Evolutionary conservation across 768 basidiomycete species (phyloP).

Genomic region (Cyathus striatus): DNA sequence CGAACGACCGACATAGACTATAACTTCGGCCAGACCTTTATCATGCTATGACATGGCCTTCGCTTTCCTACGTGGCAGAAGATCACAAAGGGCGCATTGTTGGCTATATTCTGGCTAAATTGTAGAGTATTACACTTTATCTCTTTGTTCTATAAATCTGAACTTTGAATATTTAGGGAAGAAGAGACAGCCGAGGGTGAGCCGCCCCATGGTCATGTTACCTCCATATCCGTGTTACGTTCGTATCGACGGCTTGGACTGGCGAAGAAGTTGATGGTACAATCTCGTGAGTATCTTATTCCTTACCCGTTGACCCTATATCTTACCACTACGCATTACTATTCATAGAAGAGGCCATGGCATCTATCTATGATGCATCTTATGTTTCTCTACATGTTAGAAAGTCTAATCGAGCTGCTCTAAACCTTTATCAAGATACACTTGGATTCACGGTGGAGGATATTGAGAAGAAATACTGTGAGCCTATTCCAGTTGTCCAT

Average conservation of each 20-base stretch:
- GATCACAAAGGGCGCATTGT: slow-evolving; percentile 89
- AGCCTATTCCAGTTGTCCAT: slow-evolving; percentile 13
- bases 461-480: slow-evolving; percentile 92
- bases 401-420: slow-evolving; percentile 91
- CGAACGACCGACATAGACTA: slow-evolving; percentile 3
- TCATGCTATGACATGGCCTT: slow-evolving; percentile 93
- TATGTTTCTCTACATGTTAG: slow-evolving; percentile 91
- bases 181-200: slow-evolving; percentile 57
- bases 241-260: slow-evolving; percentile 88
- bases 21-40: slow-evolving; percentile 65
- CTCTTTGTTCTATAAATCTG: neutral
- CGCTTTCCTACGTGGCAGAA: slow-evolving; percentile 90
- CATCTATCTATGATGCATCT: slow-evolving; percentile 76
- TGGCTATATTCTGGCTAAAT: slow-evolving; percentile 94
- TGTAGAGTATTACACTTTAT: slow-evolving; percentile 46
- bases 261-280: slow-evolving; percentile 93
- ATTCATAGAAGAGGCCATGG: slow-evolving; percentile 82
- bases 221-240: slow-evolving; percentile 90
- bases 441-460: slow-evolving; percentile 85
- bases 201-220: slow-evolving; percentile 88
- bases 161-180: slow-evolving; percentile 43
- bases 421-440: slow-evolving; percentile 84
- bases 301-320: neutral
- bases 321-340: slow-evolving; percentile 1
- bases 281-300: slow-evolving; percentile 67